Evolutionary conservation across 2,329 filamentous ascomycete species (phyloP).

Genomic region (Epicoccum nigrum): DNA sequence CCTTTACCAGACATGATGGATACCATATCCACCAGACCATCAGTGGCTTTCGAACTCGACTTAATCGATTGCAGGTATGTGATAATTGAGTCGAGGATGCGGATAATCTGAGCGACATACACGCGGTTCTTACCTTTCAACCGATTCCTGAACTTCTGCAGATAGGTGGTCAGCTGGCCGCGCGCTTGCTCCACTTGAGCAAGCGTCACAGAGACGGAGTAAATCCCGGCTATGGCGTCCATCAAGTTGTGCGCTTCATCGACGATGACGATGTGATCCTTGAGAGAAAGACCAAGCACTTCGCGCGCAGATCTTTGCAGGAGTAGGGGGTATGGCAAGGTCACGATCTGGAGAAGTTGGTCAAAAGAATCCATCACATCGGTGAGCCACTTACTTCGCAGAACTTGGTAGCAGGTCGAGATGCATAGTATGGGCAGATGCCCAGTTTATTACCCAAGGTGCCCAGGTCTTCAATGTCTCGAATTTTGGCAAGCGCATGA

Average conservation of each 20-base stretch:
- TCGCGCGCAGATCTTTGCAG: constrained; percentile 87
- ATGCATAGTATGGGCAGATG: constrained; percentile 97
- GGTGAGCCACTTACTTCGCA: constrained; percentile 63
- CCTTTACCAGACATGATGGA: constrained; percentile 81
- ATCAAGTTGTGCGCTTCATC: constrained; percentile 98
- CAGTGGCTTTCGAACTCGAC: constrained; percentile 50
- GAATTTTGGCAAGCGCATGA: constrained; percentile 78
- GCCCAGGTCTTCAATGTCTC: constrained; percentile 92
- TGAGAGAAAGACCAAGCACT: constrained; percentile 82
- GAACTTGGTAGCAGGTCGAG: constrained; percentile 77
- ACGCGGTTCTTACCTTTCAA: constrained; percentile 90
- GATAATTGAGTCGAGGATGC: constrained; percentile 79
- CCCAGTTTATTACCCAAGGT: constrained; percentile 76
- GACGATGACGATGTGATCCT: constrained; percentile 89
- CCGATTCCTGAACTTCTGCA: constrained; percentile 85
- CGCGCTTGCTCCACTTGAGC: constrained; percentile 74
- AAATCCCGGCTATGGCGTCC: constrained; percentile 87
- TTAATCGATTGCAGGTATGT: constrained; percentile 67
- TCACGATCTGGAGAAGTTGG: constrained; percentile 68
- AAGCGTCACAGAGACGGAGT: constrained; percentile 78
- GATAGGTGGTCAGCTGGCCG: constrained; percentile 78
- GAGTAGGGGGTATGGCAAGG: constrained; percentile 87
- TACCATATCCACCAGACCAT: constrained; percentile 73
- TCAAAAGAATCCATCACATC: too few relatives aligned
- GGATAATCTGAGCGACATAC: constrained; percentile 85